Percentiles rank a stretch among this genome's conserved stretches.
phyloP scores from a whole-genome alignment of 768 basidiomycete genomes.

The Strobilomyces dryophilus region DNA sequence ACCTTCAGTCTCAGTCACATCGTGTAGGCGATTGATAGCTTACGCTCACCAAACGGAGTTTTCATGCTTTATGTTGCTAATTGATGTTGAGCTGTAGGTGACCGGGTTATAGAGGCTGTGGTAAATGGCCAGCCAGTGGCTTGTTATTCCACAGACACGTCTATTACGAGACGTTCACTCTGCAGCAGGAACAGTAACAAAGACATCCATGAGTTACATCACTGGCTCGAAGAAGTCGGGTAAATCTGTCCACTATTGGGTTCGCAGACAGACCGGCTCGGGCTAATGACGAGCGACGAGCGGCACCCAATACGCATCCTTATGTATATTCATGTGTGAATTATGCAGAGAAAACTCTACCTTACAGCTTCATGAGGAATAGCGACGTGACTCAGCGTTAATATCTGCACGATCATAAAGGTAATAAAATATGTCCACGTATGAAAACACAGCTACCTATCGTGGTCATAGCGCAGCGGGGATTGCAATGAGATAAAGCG shows the following conservation, averaged over 20 bases:
- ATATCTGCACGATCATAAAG: constrained; percentile 20
- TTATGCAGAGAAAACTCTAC: constrained; percentile 9
- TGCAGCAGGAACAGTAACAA: not conserved
- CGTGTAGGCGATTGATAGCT: not conserved
- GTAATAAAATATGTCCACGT: constrained; percentile 29
- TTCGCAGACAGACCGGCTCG: not conserved
- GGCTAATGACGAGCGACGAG: not conserved
- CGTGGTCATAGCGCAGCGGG: constrained; percentile 6
- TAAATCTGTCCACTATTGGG: not conserved
- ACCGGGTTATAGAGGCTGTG: too few relatives aligned
- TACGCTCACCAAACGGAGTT: not conserved
- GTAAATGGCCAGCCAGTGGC: too few relatives aligned
- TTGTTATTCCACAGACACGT: not conserved
- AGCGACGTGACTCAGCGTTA: constrained; percentile 11
- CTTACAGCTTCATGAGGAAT: constrained; percentile 15
- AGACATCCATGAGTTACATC: not conserved
- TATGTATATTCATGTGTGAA: constrained; percentile 7
- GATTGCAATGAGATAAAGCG: constrained; percentile 3
- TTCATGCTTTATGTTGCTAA: not conserved
- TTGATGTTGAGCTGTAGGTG: too few relatives aligned
- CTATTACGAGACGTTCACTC: not conserved
- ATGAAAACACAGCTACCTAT: constrained; percentile 19
- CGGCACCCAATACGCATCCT: not conserved
- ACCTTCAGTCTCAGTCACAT: not conserved
- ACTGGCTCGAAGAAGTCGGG: not conserved